Base-by-base conservation (phyloP, 2,329 filamentous ascomycete genomes). In the Lecanosticta acicola region DNA sequence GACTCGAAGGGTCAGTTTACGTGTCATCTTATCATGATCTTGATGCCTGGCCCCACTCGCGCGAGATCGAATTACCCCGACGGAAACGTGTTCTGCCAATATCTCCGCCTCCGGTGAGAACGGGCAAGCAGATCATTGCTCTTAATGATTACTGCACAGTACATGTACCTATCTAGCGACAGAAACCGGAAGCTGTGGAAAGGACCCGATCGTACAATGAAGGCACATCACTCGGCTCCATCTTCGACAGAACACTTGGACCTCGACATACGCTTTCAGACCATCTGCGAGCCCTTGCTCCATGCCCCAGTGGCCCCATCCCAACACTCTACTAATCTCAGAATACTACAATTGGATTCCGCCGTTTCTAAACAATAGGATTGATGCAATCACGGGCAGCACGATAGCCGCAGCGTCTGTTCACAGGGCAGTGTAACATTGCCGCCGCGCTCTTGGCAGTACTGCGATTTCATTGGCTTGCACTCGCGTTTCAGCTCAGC, bases 271-370 rank as follows among this genome's bases (percentile, higher is more conserved):
- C 29, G 5, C 33, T 38, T 50, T 50, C 36, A 50, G 20, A 17
- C 18, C 41, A 19, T 50, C 45, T n/a, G 48, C 44, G n/a, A 50
- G 43, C 3, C 40, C 38, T 29, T 46, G 40, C 17, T 44, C 38
- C 44, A 47, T 50, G 10, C 10, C 18, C 17, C 26, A 33, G 5
- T 29, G 7, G 11, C 24, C 24, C 24, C 24, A 29, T 5, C 24
- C 7, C 5, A 29, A 29, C n/a, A n/a, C n/a, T n/a, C n/a, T n/a
- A n/a, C n/a, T n/a, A n/a, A n/a, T n/a, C n/a, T n/a, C n/a, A n/a
- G n/a, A n/a, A n/a, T n/a, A n/a, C n/a, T n/a, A n/a, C n/a, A n/a
- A n/a, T n/a, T n/a, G n/a, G n/a, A n/a, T n/a, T n/a, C n/a, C n/a
- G n/a, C n/a, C n/a, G n/a, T n/a, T n/a, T n/a, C n/a, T n/a, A n/a